Evolutionary conservation across 495 filamentous ascomycete species (phyloP), one percentile per base, ranked within the genome.

Genomic region (Xylaria telfairii): DNA sequence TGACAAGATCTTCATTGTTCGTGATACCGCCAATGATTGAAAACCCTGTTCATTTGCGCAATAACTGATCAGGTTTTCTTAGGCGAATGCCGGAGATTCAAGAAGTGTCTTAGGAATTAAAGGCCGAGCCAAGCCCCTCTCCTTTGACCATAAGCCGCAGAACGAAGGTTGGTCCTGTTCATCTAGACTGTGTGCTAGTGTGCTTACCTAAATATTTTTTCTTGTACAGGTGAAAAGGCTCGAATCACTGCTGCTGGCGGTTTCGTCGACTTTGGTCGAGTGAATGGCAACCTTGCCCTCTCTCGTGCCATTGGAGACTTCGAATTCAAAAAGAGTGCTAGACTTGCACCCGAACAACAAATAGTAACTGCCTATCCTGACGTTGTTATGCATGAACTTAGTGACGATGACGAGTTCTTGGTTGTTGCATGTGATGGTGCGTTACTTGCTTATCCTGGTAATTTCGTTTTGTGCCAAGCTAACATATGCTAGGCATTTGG

Each of bases 241-340:
- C 87, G 96, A 78, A 99, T 99, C 79, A 92, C 89, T 74, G 95
- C 95, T 42, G 96, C 96, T 4, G 96, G 96, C 75, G 96, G 96
- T 56, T 99, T 99, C 77, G 96, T 99, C 74, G 96, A 99, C 82
- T 99, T 98, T 76, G 96, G 95, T 61, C 92, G 96, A 77, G 96
- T 99, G 72, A 99, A 99, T 79, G 96, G 96, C 74, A 99, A 99
- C 79, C 90, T 99, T 60, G 96, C 96, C n/a, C 86, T 99, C 47
- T 98, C 96, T 60, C 91, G 96, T 78, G 96, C 96, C 72, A 98
- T 99, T 77, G 96, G 96, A 72, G 96, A 99, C 83, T 99, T 99
- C 77, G 96, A 99, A 80, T 99, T 99, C 87, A 99, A 99, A 89
- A 98, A 98, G 87, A 97, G 95, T 81, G 92, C 95, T 70, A 94